Conservation (phyloP, 2,329 filamentous ascomycete genomes). For the Fusarium mexicanum region DNA sequence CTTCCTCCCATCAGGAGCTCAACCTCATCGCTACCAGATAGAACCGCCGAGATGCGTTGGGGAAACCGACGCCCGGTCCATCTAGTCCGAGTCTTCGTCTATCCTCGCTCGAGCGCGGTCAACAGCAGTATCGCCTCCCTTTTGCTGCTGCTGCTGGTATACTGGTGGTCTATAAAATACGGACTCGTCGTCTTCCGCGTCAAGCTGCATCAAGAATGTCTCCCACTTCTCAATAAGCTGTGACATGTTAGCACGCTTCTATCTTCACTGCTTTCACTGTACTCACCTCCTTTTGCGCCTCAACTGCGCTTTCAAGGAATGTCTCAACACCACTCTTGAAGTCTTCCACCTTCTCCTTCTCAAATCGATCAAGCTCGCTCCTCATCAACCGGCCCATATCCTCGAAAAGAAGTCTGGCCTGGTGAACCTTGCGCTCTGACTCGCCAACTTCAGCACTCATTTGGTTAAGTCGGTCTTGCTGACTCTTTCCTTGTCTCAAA, state of each 20-base stretch:
- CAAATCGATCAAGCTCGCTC: slow-evolving; percentile 89
- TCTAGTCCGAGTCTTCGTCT: slow-evolving; percentile 68
- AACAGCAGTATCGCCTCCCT: slow-evolving; percentile 66
- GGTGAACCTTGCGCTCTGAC: slow-evolving; percentile 91
- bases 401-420: slow-evolving; percentile 89
- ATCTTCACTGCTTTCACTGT: not conserved
- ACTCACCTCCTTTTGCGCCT: slow-evolving; percentile 96
- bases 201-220: slow-evolving; percentile 95
- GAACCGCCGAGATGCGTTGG: slow-evolving; percentile 22
- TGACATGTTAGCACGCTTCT: slow-evolving; percentile 37
- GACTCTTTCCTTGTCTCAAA: slow-evolving; percentile 91
- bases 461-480: slow-evolving; percentile 94
- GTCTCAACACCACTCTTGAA: slow-evolving; percentile 99
- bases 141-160: slow-evolving; percentile 62
- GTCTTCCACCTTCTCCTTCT: slow-evolving; percentile 97
- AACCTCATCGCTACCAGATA: slow-evolving; percentile 15
- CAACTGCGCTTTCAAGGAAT: slow-evolving; percentile 94
- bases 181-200: slow-evolving; percentile 87
- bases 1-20: slow-evolving; percentile 6
- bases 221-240: slow-evolving; percentile 91
- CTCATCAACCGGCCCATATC: slow-evolving; percentile 97
- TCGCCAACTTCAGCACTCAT: slow-evolving; percentile 94
- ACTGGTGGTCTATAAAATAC: slow-evolving; percentile 72
- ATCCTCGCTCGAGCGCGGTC: slow-evolving; percentile 68
- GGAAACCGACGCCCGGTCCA: not conserved